Conservation (phyloP, 2,329 filamentous ascomycete species). For the Penicillium sp. region DNA sequence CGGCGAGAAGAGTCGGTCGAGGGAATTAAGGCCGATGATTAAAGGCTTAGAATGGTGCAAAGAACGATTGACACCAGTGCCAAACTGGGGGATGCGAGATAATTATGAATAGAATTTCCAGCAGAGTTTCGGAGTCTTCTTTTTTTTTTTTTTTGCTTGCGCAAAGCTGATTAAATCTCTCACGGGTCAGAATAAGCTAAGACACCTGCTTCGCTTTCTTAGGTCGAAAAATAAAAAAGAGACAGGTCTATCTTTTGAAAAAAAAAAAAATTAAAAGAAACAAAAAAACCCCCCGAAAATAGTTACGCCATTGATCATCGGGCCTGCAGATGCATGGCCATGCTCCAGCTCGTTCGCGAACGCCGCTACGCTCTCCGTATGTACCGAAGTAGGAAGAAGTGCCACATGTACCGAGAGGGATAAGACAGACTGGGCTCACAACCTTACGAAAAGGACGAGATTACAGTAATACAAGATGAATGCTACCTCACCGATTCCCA, state of each 20-base stretch:
- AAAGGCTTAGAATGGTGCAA: too few species aligned
- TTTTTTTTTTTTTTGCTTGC: background rate
- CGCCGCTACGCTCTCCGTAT: background rate
- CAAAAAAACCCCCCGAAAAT: constrained; percentile 5
- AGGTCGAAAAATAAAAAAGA: background rate
- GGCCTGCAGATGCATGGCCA: constrained; percentile 18
- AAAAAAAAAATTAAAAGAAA: background rate
- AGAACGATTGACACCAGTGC: too few species aligned
- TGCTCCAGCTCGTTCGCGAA: constrained; percentile 16
- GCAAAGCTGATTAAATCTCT: too few species aligned
- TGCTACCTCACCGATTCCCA: background rate
- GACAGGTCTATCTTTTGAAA: constrained; percentile 8
- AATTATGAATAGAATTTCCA: too few species aligned
- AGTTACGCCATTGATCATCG: constrained; percentile 16
- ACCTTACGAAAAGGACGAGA: constrained; percentile 3
- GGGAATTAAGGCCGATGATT: background rate
- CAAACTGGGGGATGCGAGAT: too few species aligned
- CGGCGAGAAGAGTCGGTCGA: background rate
- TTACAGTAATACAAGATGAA: constrained; percentile 12
- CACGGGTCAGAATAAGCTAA: too few species aligned
- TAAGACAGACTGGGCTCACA: background rate
- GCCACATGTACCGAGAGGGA: background rate
- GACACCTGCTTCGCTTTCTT: background rate
- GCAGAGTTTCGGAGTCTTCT: too few species aligned
- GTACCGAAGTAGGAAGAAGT: background rate